Evolutionary conservation across 2,329 filamentous ascomycete genomes (phyloP), one percentile per base, ranked within the genome.

Genomic region (Trematosphaeria pertusa): DNA sequence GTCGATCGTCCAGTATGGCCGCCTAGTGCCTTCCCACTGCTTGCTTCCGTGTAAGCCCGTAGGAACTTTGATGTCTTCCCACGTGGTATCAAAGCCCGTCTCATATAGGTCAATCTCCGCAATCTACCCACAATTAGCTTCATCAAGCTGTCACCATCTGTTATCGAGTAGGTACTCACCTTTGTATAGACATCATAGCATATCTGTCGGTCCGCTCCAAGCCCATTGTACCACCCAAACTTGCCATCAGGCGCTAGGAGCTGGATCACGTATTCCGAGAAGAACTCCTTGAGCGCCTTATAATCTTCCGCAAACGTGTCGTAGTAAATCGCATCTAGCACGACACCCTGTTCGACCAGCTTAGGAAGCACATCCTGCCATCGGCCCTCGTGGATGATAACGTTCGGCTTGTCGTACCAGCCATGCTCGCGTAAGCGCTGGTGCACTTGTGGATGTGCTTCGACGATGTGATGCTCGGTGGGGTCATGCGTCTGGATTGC

Each of bases 311-410:
- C 69, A 40, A 71, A 72, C 2, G 69, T 72, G 41, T 72, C 69
- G 46, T 71, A 72, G 59, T 72, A 72, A 21, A 72, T 90, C 20
- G 87, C 89, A 66, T 96, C 89, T 64, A 93, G 92, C 10, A 85
- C 75, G 61, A 87, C 81, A 8, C 87, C 88, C 31, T 84, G 75
- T 48, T 84, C 82, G 1, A 93, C 74, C 6, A 96, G 76, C 39
- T 77, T 75, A 0, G 87, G 87, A 12, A 92, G 77, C 0, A 94
- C 75, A 48, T 94, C 88, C 71, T 96, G 91, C 91, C 91, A 96
- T 56, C 79, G 80, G 2, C 91, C 89, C 28, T 81, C 77, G 66
- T 90, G 84, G 18, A 96, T 82, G 15, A 67, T 67, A 14, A 83
- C 80, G 22, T 78, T 77, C 2, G 78, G 72, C 62, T 80, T 82